phyloP scores from a whole-genome alignment of 129 eudicot genomes.

The Flaveria bidentis region DNA sequence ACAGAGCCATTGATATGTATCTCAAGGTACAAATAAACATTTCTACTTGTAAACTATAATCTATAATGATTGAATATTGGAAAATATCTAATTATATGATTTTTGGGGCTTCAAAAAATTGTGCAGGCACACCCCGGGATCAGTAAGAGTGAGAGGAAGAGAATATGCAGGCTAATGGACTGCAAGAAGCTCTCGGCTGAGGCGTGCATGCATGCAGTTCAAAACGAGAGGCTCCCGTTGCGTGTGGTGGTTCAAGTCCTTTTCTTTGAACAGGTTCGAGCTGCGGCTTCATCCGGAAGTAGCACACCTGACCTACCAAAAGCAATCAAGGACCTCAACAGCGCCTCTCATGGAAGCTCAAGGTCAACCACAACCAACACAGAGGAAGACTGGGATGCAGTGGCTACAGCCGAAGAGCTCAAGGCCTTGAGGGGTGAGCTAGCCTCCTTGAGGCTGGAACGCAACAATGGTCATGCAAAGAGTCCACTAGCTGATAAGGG shows the following conservation, averaged over 20 bases:
- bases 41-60: neutral
- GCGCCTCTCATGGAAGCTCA: conserved; percentile 75
- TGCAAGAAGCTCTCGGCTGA: conserved; percentile 56
- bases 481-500: conserved; percentile 52
- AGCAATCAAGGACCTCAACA: conserved; percentile 75
- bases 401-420: conserved; percentile 86
- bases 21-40: conserved; percentile 58
- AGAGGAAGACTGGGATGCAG: conserved; percentile 96
- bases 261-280: conserved; percentile 67
- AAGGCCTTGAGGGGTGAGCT: conserved; percentile 77
- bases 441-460: conserved; percentile 67
- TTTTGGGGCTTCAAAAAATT: neutral
- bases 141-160: conserved; percentile 74
- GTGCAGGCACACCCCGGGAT: conserved; percentile 80
- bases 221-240: conserved; percentile 42
- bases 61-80: neutral
- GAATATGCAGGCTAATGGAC: conserved; percentile 64
- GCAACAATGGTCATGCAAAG: conserved; percentile 38
- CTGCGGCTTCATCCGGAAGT: conserved; percentile 91
- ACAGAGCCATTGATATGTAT: conserved; percentile 91
- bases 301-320: conserved; percentile 97
- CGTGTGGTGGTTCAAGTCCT: conserved; percentile 49
- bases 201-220: conserved; percentile 46
- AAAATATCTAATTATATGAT: neutral
- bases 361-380: conserved; percentile 61